These are phyloP conservation scores for Penicillium sp. DNA, from an alignment of 2,329 filamentous ascomycete genomes.

Conservation along the genomic window DNA sequence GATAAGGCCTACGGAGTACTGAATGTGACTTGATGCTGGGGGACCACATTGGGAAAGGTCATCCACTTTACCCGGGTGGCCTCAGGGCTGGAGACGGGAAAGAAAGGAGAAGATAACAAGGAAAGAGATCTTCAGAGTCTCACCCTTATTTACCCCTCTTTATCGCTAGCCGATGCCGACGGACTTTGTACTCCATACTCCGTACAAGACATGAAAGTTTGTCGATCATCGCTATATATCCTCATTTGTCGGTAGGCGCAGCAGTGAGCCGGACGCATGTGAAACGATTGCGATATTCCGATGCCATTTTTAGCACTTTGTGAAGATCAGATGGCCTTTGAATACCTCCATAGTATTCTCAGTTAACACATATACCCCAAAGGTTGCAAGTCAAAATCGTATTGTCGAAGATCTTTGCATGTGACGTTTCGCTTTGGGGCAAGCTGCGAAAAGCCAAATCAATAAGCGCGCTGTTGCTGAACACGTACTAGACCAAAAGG, in stretches of 20 bases:
- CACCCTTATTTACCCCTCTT: background rate
- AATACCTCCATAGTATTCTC: no score
- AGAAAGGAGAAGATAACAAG: background rate
- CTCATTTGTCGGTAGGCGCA: background rate
- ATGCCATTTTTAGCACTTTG: no score
- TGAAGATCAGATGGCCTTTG: no score
- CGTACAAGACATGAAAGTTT: background rate
- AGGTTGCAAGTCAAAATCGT: no score
- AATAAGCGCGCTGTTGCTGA: background rate
- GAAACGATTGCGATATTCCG: background rate
- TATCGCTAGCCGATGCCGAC: background rate
- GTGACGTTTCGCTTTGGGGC: no score
- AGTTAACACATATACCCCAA: no score
- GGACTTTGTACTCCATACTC: background rate
- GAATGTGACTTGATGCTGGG: background rate
- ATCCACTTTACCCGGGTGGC: background rate
- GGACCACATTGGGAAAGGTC: background rate
- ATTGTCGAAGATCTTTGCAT: no score
- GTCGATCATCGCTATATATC: background rate
- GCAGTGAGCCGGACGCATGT: background rate
- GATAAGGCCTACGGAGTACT: background rate
- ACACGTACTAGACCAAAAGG: background rate
- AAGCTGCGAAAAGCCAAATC: background rate
- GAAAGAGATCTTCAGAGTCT: background rate
- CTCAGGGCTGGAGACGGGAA: background rate